Base-by-base conservation (phyloP, 148 eudicot species). In the Vaccinium vitisidaea region DNA sequence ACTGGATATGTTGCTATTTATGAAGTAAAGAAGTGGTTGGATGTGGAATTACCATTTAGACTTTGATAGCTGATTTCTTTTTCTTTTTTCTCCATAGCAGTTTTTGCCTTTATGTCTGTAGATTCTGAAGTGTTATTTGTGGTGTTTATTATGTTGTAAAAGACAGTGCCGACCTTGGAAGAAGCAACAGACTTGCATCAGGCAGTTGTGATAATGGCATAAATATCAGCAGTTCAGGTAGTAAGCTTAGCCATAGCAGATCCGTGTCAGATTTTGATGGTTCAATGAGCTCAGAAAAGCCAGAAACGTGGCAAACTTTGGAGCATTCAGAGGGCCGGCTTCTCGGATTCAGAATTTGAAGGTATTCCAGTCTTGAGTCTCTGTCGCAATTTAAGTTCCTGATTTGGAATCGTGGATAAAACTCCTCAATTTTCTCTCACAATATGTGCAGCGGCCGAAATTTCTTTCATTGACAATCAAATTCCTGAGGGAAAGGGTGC, bases 301-400 rank as follows among this genome's bases (percentile, higher is more conserved):
- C 90, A 39, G 90, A 92, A 39, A 77, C 84, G 80, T 92, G 95
- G 96, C 89, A 87, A 88, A 83, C 88, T n/a, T 32, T 93, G 96
- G 95, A 93, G 94, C 85, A 77, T 80, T 85, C 90, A 86, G 56
- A 88, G 92, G 83, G 92, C 94, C 43, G 95, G 93, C 77, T 84
- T 86, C 86, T 86, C 88, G 18, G 84, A 85, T 61, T 82, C 67
- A 12, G 91, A 91, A 73, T 93, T 94, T 91, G 95, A 93, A 90
- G 99, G 98, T 94, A 30, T 30, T 30, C 32, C 32, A 1, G 32
- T 30, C 32, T 30, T 1, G 1, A 77, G 27, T 56, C 54, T 16
- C 53, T 48, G 23, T n/a, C 71, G 32, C 18, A 73, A 11, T 63
- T 59, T 61, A 25, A 21, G 8, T 30, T 73, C 48, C 32, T 1